Percentiles rank a stretch among this genome's conserved stretches.
phyloP scores from a whole-genome alignment of 2,329 filamentous ascomycete genomes.

The Torrubiella hemipterigena region DNA sequence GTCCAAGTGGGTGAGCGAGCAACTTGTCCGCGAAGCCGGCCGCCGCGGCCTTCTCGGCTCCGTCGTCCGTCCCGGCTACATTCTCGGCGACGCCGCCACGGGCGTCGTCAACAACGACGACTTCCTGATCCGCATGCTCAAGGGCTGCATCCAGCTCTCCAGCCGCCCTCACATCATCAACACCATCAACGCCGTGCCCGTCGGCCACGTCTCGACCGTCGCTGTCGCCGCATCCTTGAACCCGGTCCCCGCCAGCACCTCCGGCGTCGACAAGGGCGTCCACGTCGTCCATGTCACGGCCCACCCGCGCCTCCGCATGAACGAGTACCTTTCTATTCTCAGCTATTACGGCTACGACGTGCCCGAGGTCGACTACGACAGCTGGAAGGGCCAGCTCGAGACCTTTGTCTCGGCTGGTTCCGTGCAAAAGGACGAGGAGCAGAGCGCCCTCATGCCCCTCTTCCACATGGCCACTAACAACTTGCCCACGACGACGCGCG shows the following conservation, averaged over 20 bases:
- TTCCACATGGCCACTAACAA: conserved; percentile 62
- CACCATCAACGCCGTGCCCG: conserved; percentile 81
- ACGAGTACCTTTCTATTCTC: conserved; percentile 61
- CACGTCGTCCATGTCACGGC: conserved; percentile 68
- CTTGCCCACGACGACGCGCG: conserved; percentile 54
- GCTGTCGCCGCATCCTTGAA: conserved; percentile 64
- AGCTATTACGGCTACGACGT: conserved; percentile 61
- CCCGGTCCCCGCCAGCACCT: conserved; percentile 28
- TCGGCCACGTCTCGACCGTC: conserved; percentile 70
- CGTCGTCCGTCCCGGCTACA: conserved; percentile 75
- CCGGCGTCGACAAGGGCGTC: conserved; percentile 13
- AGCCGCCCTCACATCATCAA: conserved; percentile 68
- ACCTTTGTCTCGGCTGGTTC: conserved; percentile 14
- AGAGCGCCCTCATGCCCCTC: conserved; percentile 40
- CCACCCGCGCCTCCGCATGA: conserved; percentile 67
- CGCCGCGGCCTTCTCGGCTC: conserved; percentile 61
- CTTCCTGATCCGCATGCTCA: conserved; percentile 76
- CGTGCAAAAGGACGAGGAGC: conserved; percentile 15
- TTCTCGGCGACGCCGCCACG: conserved; percentile 58
- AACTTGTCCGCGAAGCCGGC: conserved; percentile 68
- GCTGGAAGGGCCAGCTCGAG: conserved; percentile 18
- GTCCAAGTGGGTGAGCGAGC: conserved; percentile 69
- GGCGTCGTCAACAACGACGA: conserved; percentile 76
- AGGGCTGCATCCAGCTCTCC: conserved; percentile 74
- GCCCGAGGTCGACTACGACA: conserved; percentile 58